These are phyloP conservation scores for Fusarium clavum DNA, from an alignment of 2,329 filamentous ascomycete species.

Conservation along the genomic window DNA sequence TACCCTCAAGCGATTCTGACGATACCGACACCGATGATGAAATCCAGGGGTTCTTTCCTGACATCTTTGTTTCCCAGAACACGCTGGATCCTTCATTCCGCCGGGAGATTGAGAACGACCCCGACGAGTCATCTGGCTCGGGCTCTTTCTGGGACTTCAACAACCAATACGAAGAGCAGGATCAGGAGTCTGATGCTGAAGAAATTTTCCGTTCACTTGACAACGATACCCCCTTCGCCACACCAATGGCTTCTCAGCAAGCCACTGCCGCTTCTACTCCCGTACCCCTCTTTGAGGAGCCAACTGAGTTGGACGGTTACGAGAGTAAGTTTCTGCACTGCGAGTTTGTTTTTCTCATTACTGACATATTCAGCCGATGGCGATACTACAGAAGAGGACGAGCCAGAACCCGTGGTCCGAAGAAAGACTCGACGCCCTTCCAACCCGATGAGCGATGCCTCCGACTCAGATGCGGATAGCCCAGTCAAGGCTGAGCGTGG, in stretches of 20 bases:
- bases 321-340: slow-evolving; percentile 64
- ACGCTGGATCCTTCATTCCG: slow-evolving; percentile 78
- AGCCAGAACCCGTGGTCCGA: slow-evolving; percentile 61
- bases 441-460: slow-evolving; percentile 54
- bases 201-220: slow-evolving; percentile 53
- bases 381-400: slow-evolving; percentile 71
- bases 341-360: slow-evolving; percentile 36
- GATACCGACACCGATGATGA: slow-evolving; percentile 73
- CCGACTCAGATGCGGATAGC: slow-evolving; percentile 63
- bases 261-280: slow-evolving; percentile 42
- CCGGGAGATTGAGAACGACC: slow-evolving; percentile 77
- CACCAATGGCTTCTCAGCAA: slow-evolving; percentile 52
- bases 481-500: slow-evolving; percentile 62
- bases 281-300: slow-evolving; percentile 49
- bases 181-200: slow-evolving; percentile 57
- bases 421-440: slow-evolving; percentile 61
- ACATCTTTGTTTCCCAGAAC: slow-evolving; percentile 82
- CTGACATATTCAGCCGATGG: slow-evolving; percentile 67
- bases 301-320: slow-evolving; percentile 65
- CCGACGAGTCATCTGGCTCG: slow-evolving; percentile 67
- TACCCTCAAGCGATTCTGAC: slow-evolving; percentile 74
- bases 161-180: slow-evolving; percentile 57
- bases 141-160: slow-evolving; percentile 73
- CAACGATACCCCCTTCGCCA: slow-evolving; percentile 58
- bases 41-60: slow-evolving; percentile 75